These are phyloP conservation scores for Nakazawaea wickerhamii DNA, from an alignment of 805 yeast species.

Conservation along the genomic window DNA sequence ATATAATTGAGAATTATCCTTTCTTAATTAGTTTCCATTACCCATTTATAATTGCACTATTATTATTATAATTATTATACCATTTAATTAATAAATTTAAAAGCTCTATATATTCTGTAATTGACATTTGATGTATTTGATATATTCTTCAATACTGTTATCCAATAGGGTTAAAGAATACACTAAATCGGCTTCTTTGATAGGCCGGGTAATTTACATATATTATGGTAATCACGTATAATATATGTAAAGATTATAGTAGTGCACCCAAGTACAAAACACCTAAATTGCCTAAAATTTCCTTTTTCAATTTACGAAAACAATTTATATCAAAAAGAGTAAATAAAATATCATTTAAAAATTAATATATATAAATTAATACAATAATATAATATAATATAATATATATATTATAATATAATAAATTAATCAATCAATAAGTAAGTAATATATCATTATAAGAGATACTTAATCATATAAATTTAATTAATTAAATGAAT, in stretches of 20 bases:
- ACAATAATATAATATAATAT: background rate
- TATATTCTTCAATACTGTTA: too few species aligned
- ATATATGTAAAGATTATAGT: background rate
- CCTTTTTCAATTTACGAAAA: slow-evolving; percentile 1
- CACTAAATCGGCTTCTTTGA: background rate
- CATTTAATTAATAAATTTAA: too few species aligned
- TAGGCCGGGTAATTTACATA: background rate
- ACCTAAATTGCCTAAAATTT: slow-evolving; percentile 1
- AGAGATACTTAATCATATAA: too few species aligned
- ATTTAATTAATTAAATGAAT: too few species aligned
- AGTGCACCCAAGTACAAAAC: background rate
- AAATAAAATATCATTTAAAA: background rate
- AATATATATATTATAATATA: too few species aligned
- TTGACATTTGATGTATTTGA: too few species aligned
- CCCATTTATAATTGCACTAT: too few species aligned
- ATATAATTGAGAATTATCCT: too few species aligned
- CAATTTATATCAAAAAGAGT: slow-evolving; percentile 1
- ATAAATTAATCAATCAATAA: background rate
- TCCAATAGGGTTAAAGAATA: background rate
- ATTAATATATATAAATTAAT: background rate
- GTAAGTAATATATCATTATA: too few species aligned
- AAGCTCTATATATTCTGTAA: too few species aligned
- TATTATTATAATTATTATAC: too few species aligned
- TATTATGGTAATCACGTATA: background rate
- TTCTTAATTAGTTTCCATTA: too few species aligned